Percentiles rank a stretch among this genome's conserved stretches.
Conservation (phyloP, 352 stramenopile species). For the Nothophytophthora sp. region DNA sequence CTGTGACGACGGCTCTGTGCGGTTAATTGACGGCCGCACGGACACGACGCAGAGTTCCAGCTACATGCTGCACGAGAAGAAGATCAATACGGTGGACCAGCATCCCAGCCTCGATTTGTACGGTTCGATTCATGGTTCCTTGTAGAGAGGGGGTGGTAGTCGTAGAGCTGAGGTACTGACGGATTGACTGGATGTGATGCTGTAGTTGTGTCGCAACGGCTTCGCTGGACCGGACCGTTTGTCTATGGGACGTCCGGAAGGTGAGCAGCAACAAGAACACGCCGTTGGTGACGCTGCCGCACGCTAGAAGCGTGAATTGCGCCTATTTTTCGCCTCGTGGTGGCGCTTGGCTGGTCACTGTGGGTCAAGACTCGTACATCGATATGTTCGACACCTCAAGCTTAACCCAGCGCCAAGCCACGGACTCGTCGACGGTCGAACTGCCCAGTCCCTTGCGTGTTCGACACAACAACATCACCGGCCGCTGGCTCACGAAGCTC, state of each 20-base stretch:
- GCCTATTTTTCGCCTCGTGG: slow-evolving; percentile 78
- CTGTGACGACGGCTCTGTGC: slow-evolving; percentile 52
- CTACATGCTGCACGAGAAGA: slow-evolving; percentile 58
- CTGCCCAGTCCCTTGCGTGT: slow-evolving; percentile 41
- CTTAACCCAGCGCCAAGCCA: slow-evolving; percentile 25
- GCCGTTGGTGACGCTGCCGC: slow-evolving; percentile 58
- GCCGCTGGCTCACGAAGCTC: slow-evolving; percentile 88
- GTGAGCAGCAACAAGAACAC: slow-evolving; percentile 42
- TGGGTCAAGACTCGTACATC: slow-evolving; percentile 82
- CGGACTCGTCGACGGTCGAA: slow-evolving; percentile 31
- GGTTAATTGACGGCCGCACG: slow-evolving; percentile 44
- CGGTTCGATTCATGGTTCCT: slow-evolving; percentile 52
- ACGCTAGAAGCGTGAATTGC: slow-evolving; percentile 84
- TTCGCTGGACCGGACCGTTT: slow-evolving; percentile 80
- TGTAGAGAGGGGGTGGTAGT: slow-evolving; percentile 79
- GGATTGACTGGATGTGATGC: slow-evolving; percentile 5
- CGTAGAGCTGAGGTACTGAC: slow-evolving; percentile 55
- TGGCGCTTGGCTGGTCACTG: slow-evolving; percentile 73
- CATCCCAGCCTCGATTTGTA: slow-evolving; percentile 59
- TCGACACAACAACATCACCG: slow-evolving; percentile 84
- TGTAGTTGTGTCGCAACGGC: slow-evolving; percentile 73
- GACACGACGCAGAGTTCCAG: slow-evolving; percentile 5
- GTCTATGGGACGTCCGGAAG: slow-evolving; percentile 79
- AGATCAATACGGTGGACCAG: slow-evolving; percentile 72
- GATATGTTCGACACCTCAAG: slow-evolving; percentile 68